Percentiles rank a stretch among this genome's conserved stretches.
These are phyloP conservation scores for Pseudogymnoascus sp. DNA, from an alignment of 2,329 filamentous ascomycete genomes.

Conservation along the genomic window DNA sequence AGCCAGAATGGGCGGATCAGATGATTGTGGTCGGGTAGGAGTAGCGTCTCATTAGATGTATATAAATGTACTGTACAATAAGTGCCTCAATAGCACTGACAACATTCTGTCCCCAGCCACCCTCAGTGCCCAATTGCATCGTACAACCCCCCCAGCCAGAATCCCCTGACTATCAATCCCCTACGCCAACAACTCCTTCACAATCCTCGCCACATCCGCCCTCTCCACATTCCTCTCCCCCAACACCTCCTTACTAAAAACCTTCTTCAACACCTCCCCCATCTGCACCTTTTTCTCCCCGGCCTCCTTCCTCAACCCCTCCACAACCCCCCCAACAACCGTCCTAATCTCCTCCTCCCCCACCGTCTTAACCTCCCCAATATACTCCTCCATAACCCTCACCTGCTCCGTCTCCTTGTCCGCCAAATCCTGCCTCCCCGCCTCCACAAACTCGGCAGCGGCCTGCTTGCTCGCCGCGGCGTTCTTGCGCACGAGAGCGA, in stretches of 20 bases:
- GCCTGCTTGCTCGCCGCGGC: constrained; percentile 53
- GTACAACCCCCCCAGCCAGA: background rate
- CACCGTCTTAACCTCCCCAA: constrained; percentile 50
- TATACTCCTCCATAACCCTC: constrained; percentile 59
- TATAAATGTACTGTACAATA: constrained; percentile 9
- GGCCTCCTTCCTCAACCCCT: constrained; percentile 43
- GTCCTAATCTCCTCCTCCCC: constrained; percentile 51
- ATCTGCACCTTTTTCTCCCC: constrained; percentile 41
- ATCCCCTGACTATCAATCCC: background rate
- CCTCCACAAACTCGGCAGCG: constrained; percentile 55
- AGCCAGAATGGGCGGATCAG: background rate
- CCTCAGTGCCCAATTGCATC: background rate
- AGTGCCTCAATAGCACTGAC: background rate
- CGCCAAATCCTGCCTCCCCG: constrained; percentile 60
- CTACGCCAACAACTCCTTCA: constrained; percentile 44
- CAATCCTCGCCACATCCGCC: constrained; percentile 51
- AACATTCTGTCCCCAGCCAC: background rate
- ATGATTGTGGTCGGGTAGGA: background rate
- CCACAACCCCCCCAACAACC: constrained; percentile 46
- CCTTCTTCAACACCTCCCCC: constrained; percentile 57
- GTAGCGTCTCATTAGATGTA: constrained; percentile 8
- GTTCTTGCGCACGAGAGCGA: constrained; percentile 60
- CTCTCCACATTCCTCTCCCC: constrained; percentile 60
- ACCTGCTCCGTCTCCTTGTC: constrained; percentile 64
- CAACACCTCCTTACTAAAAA: constrained; percentile 47